Base-by-base conservation (phyloP, 106 monocot species). In the Vanilla planifolia region DNA sequence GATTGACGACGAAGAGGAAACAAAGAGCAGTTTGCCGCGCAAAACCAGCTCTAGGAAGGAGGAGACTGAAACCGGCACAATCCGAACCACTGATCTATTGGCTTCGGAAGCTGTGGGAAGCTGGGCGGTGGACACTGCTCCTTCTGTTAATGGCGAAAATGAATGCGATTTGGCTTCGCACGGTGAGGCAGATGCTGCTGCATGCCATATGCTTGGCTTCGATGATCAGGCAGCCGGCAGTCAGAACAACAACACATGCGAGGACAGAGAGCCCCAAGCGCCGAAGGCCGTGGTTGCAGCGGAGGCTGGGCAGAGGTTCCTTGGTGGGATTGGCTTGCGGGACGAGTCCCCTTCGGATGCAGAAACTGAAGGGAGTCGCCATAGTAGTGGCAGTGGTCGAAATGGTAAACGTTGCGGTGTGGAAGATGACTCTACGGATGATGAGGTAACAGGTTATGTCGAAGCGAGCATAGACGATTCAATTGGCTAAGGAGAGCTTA, bases 81-180 rank as follows among this genome's bases (percentile, higher is more conserved):
- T 96, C 35, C 66, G 73, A 59, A 96, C 96, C 13, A 67, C 71
- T 44, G 96, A 96, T 82, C 91, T 96, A 28, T 39, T 91, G 46
- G 74, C 96, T 25, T 96, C 96, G 25, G 96, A 96, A 77, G 71
- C 62, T 59, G 76, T 74, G 35, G 91, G 96, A 37, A 96, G 91
- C 73, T 96, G 96, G 96, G 96, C 87, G 1, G 63, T 84, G 37
- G 72, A 77, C 69, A 91, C 90, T 0, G 81, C 75, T 25, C 86
- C 86, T 34, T 87, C 87, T 5, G 67, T 71, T 22, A 79, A 85
- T 48, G 87, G 81, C 9, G 96, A 82, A 68, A 81, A 84, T 39
- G 77, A 89, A 8, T 73, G 71, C 63, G 65, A 64, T 43, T 37
- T 24, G 40, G 68, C 20, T 30, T 51, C 51, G 21, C 52, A 25